Percentiles rank a stretch among this genome's conserved stretches.
These are phyloP conservation scores for Fusarium stilboides DNA, from an alignment of 2,329 filamentous ascomycete species.

Conservation along the genomic window DNA sequence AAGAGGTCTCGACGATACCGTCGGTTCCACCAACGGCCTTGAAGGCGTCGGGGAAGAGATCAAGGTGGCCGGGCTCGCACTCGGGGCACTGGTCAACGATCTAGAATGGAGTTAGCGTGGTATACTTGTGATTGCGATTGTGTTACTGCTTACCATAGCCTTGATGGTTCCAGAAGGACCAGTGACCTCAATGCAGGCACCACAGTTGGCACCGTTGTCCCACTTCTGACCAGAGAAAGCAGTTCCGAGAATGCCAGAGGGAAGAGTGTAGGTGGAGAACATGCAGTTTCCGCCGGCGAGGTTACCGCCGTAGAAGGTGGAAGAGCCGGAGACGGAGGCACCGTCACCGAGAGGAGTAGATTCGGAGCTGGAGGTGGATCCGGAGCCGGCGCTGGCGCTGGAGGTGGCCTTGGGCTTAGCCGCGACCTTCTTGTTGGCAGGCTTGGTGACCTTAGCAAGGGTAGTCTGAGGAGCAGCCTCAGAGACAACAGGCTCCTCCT, in stretches of 20 bases:
- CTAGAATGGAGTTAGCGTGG: slow-evolving; percentile 43
- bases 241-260: slow-evolving; percentile 71
- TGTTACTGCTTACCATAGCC: slow-evolving; percentile 68
- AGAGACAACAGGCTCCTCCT: slow-evolving; percentile 4
- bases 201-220: slow-evolving; percentile 70
- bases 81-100: slow-evolving; percentile 64
- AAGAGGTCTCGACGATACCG: slow-evolving; percentile 56
- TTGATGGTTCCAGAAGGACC: slow-evolving; percentile 71
- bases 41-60: slow-evolving; percentile 63
- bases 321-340: slow-evolving; percentile 36
- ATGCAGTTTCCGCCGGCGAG: slow-evolving; percentile 73
- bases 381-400: neutral
- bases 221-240: slow-evolving; percentile 73
- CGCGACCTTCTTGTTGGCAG: neutral
- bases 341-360: slow-evolving; percentile 25
- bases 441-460: slow-evolving; percentile 26
- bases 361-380: neutral
- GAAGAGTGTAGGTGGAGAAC: slow-evolving; percentile 74
- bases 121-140: neutral
- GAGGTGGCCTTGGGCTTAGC: neutral
- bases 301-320: slow-evolving; percentile 70
- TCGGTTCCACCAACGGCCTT: slow-evolving; percentile 55
- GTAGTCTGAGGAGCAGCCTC: slow-evolving; percentile 24
- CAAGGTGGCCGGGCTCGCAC: slow-evolving; percentile 59
- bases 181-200: slow-evolving; percentile 73